These are phyloP conservation scores for Solanum chmielewskii DNA, from an alignment of 257 asterid species.

Conservation along the genomic window DNA sequence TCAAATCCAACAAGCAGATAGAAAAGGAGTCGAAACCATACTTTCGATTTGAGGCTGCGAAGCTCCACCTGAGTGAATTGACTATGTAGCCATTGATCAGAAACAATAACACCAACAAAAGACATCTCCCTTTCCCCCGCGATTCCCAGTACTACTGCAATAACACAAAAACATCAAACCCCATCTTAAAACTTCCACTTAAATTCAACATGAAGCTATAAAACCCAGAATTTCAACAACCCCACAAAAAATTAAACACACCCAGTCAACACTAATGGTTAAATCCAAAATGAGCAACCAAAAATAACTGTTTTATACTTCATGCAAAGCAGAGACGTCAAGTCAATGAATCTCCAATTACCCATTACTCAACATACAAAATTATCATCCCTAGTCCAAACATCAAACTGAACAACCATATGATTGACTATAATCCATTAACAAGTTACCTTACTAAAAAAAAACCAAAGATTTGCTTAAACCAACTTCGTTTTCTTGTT, in stretches of 20 bases:
- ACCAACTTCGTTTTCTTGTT: background rate
- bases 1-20: background rate
- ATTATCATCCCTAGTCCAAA: background rate
- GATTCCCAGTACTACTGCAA: slow-evolving; percentile 8
- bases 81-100: slow-evolving; percentile 97
- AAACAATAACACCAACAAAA: slow-evolving; percentile 72
- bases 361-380: background rate
- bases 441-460: background rate
- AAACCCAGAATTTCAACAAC: background rate
- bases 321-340: background rate
- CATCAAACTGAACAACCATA: background rate
- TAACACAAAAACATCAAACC: background rate
- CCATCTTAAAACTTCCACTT: background rate
- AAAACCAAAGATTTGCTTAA: background rate
- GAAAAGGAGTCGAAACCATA: slow-evolving; percentile 6
- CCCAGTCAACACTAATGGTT: background rate
- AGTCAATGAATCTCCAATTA: slow-evolving; percentile 4
- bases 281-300: background rate
- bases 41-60: slow-evolving; percentile 77
- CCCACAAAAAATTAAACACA: background rate
- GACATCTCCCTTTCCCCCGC: slow-evolving; percentile 47
- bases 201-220: background rate
- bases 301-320: slow-evolving; percentile 6
- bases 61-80: slow-evolving; percentile 95
- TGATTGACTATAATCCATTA: background rate